Evolutionary conservation across 1,139 yeast genomes (phyloP).

Genomic region (Hansenula lynferdii): DNA sequence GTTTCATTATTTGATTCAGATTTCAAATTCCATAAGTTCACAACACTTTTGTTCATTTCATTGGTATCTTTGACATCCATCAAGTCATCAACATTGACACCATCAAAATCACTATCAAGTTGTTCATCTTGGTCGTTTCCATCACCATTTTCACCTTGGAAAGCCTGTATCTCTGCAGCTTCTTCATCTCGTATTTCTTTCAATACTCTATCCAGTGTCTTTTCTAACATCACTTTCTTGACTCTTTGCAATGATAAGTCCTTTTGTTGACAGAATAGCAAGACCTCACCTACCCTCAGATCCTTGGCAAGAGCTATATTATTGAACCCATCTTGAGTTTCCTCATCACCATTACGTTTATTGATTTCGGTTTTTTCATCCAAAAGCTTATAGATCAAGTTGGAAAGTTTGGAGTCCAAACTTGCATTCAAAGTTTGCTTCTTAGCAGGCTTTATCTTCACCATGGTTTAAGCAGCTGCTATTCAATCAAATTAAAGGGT

Average conservation of each 20-base stretch:
- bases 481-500: too few relatives aligned
- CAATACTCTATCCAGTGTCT: conserved; percentile 52
- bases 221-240: conserved; percentile 55
- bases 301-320: conserved; percentile 57
- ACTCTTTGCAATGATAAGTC: conserved; percentile 65
- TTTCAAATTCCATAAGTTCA: conserved; percentile 56
- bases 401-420: conserved; percentile 47
- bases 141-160: conserved; percentile 10
- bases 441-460: conserved; percentile 15
- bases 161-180: conserved; percentile 22
- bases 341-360: conserved; percentile 25
- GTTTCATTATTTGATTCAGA: conserved; percentile 8
- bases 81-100: conserved; percentile 41
- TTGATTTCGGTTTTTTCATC: conserved; percentile 48
- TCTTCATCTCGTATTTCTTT: conserved; percentile 31
- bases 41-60: conserved; percentile 70
- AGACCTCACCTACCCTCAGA: conserved; percentile 43
- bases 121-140: conserved; percentile 13
- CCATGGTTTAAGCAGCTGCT: conserved; percentile 16
- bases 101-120: conserved; percentile 40
- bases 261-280: conserved; percentile 50
- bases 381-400: conserved; percentile 43
- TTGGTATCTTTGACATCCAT: conserved; percentile 63
- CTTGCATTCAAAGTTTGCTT: conserved; percentile 20
- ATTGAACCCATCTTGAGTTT: conserved; percentile 24